Conservation (phyloP, 495 filamentous ascomycete species). For the Aspergillus bertholletiae region DNA sequence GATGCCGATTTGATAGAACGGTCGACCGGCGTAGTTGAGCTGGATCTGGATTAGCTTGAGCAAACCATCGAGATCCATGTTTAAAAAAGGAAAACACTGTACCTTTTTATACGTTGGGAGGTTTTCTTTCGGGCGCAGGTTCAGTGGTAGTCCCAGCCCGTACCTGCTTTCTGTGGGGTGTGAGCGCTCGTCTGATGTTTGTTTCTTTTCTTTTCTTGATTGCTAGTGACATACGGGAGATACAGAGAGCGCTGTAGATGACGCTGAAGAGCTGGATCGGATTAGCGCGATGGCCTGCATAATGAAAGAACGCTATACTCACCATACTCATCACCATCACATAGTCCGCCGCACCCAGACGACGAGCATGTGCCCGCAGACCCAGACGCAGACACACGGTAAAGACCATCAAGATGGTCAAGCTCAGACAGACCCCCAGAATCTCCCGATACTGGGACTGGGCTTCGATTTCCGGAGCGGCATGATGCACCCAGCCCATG, state of each 20-base stretch:
- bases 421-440: conserved; percentile 39
- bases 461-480: conserved; percentile 33
- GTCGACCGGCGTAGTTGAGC: conserved; percentile 55
- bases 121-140: conserved; percentile 34
- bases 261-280: conserved; percentile 37
- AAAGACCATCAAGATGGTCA: conserved; percentile 38
- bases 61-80: neutral
- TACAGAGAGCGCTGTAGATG: conserved; percentile 47
- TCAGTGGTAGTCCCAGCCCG: conserved; percentile 46
- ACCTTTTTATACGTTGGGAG: conserved; percentile 40
- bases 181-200: neutral
- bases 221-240: conserved; percentile 48
- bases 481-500: conserved; percentile 45
- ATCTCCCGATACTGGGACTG: conserved; percentile 40
- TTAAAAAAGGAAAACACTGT: neutral
- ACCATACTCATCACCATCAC: conserved; percentile 44
- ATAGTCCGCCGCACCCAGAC: conserved; percentile 43
- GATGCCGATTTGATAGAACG: conserved; percentile 57
- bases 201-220: no score
- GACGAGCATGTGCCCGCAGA: conserved; percentile 30
- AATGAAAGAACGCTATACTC: conserved; percentile 3
- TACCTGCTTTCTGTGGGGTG: conserved; percentile 45
- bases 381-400: conserved; percentile 35
- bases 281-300: neutral
- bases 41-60: neutral